These are phyloP conservation scores for Kingdonia uniflora DNA, from an alignment of 164 flowering plant genomes.

Conservation along the genomic window DNA sequence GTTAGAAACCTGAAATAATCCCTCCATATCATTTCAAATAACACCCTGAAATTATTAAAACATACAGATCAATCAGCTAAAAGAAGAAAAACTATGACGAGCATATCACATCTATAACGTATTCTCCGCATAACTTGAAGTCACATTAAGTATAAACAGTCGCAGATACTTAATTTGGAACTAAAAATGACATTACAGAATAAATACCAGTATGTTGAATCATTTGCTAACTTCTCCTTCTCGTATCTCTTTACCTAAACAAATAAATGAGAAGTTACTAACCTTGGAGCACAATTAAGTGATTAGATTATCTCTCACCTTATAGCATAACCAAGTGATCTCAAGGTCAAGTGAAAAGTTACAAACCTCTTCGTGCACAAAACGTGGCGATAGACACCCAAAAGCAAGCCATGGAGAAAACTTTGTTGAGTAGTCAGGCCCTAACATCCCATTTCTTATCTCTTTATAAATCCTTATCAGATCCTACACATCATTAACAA, in stretches of 20 bases:
- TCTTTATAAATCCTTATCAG: constrained; percentile 55
- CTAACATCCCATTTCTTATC: constrained; percentile 91
- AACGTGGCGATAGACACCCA: constrained; percentile 79
- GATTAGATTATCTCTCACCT: too few relatives aligned
- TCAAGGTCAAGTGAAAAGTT: too few relatives aligned
- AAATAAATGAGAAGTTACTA: not conserved
- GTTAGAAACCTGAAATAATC: constrained; percentile 89
- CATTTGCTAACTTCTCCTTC: constrained; percentile 55
- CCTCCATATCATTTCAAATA: constrained; percentile 93
- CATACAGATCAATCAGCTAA: not conserved
- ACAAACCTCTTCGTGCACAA: constrained; percentile 68
- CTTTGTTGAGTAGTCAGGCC: constrained; percentile 88
- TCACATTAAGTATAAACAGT: not conserved
- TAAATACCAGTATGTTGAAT: constrained; percentile 85
- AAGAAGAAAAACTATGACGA: not conserved
- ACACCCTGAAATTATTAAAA: constrained; percentile 47
- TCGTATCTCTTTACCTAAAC: constrained; percentile 85
- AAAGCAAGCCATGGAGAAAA: constrained; percentile 97
- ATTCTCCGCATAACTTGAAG: not conserved
- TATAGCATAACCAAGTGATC: too few relatives aligned
- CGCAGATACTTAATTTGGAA: not conserved
- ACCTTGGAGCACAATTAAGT: too few relatives aligned
- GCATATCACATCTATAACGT: not conserved
- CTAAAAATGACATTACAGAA: not conserved
- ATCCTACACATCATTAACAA: constrained; percentile 33